Evolutionary conservation across 1,284 basidiomycete genomes (phyloP), one percentile per base, ranked within the genome.

Genomic region (Meira miltonrushii): DNA sequence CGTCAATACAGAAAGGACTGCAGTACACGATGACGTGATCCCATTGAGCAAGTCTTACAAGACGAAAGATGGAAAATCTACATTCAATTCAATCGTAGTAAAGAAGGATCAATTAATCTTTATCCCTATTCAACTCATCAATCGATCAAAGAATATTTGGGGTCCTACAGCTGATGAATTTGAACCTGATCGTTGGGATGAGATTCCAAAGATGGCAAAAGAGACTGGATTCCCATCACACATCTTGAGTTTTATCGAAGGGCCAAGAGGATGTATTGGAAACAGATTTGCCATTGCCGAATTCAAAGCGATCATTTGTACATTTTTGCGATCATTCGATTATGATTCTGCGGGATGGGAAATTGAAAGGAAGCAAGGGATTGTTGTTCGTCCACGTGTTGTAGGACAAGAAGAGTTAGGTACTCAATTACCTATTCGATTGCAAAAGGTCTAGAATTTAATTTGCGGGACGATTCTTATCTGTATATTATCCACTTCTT

Each of bases 231-330:
- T 74, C 15, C 63, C 68, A 49, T 55, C 62, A 57, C 64, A 65
- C 39, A 54, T 68, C 37, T 55, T 74, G 57, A 66, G 68, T 28
- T 77, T 77, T 60, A 64, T 77, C 54, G 55, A 61, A 5, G 74
- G 74, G 4, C 67, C 74, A 1, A 48, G 73, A 17, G 67, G 64
- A 2, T 77, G 74, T 55, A 69, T 77, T 17, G 74, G 74, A 1
- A 62, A 71, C 41, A 39, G 67, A 2, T 75, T 75, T 59, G 72
- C 69, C 0, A 56, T 72, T 19, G 64, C 67, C 5, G 74, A 77
- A 39, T 72, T 77, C 63, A 75, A 74, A 54, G 61, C 68, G 8
- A 67, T 77, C 53, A 51, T 70, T 7, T 64, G 60, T 39, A 56
- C 61, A n/a, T 43, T 77, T 10, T 37, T 75, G 1, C 60, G 64